These are phyloP conservation scores for Ustilaginoidea virens DNA, from an alignment of 2,329 filamentous ascomycete species.

Conservation along the genomic window DNA sequence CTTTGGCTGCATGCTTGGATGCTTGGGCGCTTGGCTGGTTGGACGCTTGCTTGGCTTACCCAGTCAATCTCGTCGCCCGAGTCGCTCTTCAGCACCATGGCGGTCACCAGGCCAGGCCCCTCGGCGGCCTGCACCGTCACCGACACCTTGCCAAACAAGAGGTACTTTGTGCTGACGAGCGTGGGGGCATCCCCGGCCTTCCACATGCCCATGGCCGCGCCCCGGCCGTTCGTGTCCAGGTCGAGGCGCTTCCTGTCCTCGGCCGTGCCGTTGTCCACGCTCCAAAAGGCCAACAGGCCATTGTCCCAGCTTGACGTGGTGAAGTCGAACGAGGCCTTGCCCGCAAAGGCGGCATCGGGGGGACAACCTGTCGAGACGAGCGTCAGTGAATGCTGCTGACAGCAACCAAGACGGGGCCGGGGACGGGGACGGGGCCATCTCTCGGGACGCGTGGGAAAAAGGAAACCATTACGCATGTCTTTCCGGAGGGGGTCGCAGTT, in stretches of 20 bases:
- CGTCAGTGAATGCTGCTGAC: too few species aligned
- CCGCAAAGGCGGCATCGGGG: conserved; percentile 51
- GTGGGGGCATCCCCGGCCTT: conserved; percentile 40
- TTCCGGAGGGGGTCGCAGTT: conserved; percentile 12
- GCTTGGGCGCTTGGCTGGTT: too few species aligned
- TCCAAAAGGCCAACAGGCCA: conserved; percentile 13
- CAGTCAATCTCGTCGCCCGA: conserved; percentile 56
- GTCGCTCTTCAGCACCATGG: conserved; percentile 62
- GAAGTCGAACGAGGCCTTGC: conserved; percentile 41
- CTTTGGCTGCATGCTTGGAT: too few species aligned
- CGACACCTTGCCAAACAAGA: conserved; percentile 69
- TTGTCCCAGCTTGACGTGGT: conserved; percentile 35
- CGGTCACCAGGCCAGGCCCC: conserved; percentile 63
- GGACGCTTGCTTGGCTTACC: too few species aligned
- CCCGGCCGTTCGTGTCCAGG: conserved; percentile 12
- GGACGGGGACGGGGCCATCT: too few species aligned
- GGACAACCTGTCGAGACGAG: conserved; percentile 42
- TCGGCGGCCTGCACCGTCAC: conserved; percentile 54
- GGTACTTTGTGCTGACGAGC: conserved; percentile 58
- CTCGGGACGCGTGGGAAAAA: too few species aligned
- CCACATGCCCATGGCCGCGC: conserved; percentile 36
- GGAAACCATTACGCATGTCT: conserved; percentile 9
- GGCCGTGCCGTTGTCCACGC: conserved; percentile 17
- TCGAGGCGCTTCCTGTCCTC: conserved; percentile 12
- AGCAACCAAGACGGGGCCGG: too few species aligned